Evolutionary conservation across 306 rosid genomes (phyloP), one percentile per base, ranked within the genome.

Genomic region (Lotus japonicus): DNA sequence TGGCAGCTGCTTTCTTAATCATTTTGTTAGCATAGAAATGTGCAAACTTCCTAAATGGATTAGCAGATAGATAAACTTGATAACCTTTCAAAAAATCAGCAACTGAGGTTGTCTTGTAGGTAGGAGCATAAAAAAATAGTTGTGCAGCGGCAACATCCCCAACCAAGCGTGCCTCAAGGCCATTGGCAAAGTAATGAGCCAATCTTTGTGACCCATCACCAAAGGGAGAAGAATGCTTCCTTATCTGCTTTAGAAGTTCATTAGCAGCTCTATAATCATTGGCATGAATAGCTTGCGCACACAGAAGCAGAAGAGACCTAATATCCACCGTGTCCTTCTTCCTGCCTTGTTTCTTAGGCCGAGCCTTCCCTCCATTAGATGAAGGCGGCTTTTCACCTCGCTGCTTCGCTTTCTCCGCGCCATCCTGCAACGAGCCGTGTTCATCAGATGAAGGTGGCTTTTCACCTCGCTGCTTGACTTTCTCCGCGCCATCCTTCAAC

Each of bases 181-280:
- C 36, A 31, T 31, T 31, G 36, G 36, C 36, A 31, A 31, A 31
- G 36, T 31, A 31, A 31, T 31, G 36, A 5, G 36, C 36, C 7
- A 31, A 5, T 31, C 36, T 31, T 31, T 31, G 36, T 31, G 36
- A 31, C 5, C 7, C 36, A 31, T 31, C 36, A 31, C 36, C 36
- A 5, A 5, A 31, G 36, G 36, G 36, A 31, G 36, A 31, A 31
- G 36, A 31, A 5, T 31, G 89, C 83, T 77, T 81, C 86, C 84
- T 81, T 43, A 89, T 85, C 82, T 87, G 84, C 71, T 71, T 70
- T 2, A 89, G 67, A 31, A 85, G 59, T 59, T 87, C 92, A 74
- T 6, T 62, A 51, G 86, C 87, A 43, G 76, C 80, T 33, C 85
- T 73, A 4, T 46, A 9, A 55, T 87, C 92, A 73, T 76, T 58